Evolutionary conservation across 2,329 filamentous ascomycete genomes (phyloP).

Genomic region (Fusarium stilboides): DNA sequence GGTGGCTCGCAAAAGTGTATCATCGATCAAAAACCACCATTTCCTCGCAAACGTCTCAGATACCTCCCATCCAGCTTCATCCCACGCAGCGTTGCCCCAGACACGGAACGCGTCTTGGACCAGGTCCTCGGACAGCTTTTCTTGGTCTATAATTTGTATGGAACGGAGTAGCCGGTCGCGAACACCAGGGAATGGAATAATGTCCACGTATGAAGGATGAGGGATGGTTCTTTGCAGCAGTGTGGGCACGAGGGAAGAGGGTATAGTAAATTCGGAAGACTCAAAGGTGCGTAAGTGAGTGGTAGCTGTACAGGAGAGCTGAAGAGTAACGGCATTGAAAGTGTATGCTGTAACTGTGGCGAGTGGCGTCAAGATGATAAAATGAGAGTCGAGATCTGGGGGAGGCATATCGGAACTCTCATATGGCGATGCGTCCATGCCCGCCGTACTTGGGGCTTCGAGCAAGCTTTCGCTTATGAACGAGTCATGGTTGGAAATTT

Average conservation of each 20-base stretch:
- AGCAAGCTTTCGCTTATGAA: not conserved
- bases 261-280: not conserved
- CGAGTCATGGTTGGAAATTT: too few species aligned
- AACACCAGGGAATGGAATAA: slow-evolving; percentile 28
- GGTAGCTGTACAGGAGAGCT: slow-evolving; percentile 3
- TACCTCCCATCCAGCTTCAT: slow-evolving; percentile 62
- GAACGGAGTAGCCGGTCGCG: slow-evolving; percentile 30
- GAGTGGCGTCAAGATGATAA: slow-evolving; percentile 13
- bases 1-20: slow-evolving; percentile 12
- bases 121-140: slow-evolving; percentile 15
- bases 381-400: slow-evolving; percentile 4
- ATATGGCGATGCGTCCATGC: not conserved
- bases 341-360: slow-evolving; percentile 15
- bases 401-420: not conserved
- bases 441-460: not conserved
- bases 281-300: too few species aligned
- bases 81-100: slow-evolving; percentile 25
- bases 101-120: not conserved
- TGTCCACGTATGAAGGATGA: slow-evolving; percentile 27
- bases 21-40: slow-evolving; percentile 42
- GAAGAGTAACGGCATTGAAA: slow-evolving; percentile 4
- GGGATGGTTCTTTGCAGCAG: slow-evolving; percentile 19
- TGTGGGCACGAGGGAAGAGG: slow-evolving; percentile 6
- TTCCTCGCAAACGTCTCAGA: slow-evolving; percentile 53
- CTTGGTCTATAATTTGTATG: slow-evolving; percentile 18